These are phyloP conservation scores for Russula vinacea DNA, from an alignment of 768 basidiomycete species.

Conservation along the genomic window DNA sequence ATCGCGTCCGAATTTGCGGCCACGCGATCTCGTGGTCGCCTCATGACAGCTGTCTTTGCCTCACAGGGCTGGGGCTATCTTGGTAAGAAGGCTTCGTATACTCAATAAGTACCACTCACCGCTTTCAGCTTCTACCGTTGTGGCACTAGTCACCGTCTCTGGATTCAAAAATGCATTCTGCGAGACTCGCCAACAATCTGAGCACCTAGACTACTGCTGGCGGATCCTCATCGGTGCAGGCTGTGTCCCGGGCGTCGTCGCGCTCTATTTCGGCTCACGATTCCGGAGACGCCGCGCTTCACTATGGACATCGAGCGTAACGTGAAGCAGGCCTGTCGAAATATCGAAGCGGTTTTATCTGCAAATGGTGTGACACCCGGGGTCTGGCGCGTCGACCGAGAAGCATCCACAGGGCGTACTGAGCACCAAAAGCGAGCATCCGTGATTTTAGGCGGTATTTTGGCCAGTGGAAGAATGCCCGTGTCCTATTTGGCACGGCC, in stretches of 20 bases:
- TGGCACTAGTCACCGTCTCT: constrained; percentile 59
- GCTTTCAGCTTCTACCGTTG: constrained; percentile 55
- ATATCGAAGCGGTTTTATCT: constrained; percentile 67
- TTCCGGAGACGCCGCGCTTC: constrained; percentile 86
- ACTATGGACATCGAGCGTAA: constrained; percentile 93
- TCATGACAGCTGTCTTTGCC: constrained; percentile 89
- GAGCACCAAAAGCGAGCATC: constrained; percentile 65
- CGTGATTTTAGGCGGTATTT: constrained; percentile 70
- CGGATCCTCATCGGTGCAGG: constrained; percentile 86
- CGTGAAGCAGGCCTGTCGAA: constrained; percentile 66
- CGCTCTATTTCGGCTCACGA: constrained; percentile 92
- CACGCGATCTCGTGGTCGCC: constrained; percentile 72
- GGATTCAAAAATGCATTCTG: constrained; percentile 64
- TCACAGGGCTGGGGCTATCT: constrained; percentile 88
- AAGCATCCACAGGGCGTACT: constrained; percentile 55
- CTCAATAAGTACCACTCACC: background rate
- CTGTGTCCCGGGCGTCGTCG: constrained; percentile 73
- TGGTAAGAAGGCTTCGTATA: constrained; percentile 40
- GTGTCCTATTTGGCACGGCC: constrained; percentile 71
- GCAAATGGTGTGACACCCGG: constrained; percentile 36
- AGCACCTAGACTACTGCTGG: constrained; percentile 75
- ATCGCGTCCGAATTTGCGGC: constrained; percentile 89
- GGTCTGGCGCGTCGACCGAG: constrained; percentile 48
- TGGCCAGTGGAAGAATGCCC: constrained; percentile 70
- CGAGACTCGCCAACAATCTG: constrained; percentile 41